These are phyloP conservation scores for Tripterygium wilfordii DNA, from an alignment of 177 flowering plant genomes.

Conservation along the genomic window DNA sequence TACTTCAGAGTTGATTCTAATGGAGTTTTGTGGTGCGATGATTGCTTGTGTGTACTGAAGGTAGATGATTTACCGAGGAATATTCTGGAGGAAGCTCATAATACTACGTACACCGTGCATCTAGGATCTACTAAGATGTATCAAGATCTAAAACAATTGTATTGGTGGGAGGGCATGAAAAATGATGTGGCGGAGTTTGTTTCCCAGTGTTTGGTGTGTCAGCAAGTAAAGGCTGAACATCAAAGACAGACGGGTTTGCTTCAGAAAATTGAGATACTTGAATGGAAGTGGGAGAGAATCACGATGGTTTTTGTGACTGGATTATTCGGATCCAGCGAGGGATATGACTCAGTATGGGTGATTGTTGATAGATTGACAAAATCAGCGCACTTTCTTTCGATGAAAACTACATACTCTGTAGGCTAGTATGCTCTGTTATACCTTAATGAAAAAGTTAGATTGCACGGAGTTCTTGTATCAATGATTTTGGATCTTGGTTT, in stretches of 20 bases:
- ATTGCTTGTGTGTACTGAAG: too few relatives aligned
- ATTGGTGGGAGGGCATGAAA: constrained; percentile 7
- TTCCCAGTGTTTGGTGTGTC: background rate
- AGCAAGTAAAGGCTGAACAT: constrained; percentile 2
- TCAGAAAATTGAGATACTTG: background rate
- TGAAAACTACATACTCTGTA: background rate
- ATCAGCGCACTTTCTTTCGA: constrained; percentile 1
- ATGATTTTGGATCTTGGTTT: background rate
- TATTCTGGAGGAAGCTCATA: background rate
- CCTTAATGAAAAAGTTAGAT: background rate
- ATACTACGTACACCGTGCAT: background rate
- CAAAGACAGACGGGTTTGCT: background rate
- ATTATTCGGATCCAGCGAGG: background rate
- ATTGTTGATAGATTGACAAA: constrained; percentile 2
- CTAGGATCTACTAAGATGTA: constrained; percentile 6
- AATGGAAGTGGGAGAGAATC: constrained; percentile 5
- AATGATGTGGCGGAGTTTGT: constrained; percentile 2
- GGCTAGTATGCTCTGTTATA: background rate
- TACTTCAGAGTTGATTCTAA: too few relatives aligned
- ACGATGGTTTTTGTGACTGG: constrained; percentile 1
- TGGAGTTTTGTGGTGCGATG: too few relatives aligned
- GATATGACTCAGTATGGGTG: background rate
- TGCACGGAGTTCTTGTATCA: background rate
- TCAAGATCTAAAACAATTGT: background rate
- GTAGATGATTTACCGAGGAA: too few relatives aligned